phyloP scores from a whole-genome alignment of 2,329 filamentous ascomycete genomes.

The Colletotrichum sp. region DNA sequence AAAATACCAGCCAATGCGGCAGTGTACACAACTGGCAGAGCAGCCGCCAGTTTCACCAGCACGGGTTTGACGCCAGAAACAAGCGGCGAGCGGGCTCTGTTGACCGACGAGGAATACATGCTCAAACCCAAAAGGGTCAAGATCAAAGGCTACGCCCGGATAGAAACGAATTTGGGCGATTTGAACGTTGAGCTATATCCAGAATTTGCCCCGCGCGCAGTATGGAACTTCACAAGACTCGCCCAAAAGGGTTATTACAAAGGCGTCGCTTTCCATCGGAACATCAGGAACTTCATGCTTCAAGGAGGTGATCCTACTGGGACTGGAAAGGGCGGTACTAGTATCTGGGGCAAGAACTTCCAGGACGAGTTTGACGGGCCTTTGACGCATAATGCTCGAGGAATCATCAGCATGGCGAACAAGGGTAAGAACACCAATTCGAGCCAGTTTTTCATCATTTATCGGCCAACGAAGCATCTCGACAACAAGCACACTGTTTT shows the following conservation, averaged over 20 bases:
- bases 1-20: slow-evolving; percentile 83
- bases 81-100: slow-evolving; percentile 80
- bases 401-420: slow-evolving; percentile 93
- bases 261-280: slow-evolving; percentile 85
- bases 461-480: slow-evolving; percentile 82
- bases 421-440: slow-evolving; percentile 99
- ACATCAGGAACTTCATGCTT: slow-evolving; percentile 97
- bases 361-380: slow-evolving; percentile 92
- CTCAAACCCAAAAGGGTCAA: slow-evolving; percentile 88
- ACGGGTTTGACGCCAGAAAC: slow-evolving; percentile 94
- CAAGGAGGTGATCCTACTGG: slow-evolving; percentile 95
- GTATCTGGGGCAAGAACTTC: slow-evolving; percentile 94
- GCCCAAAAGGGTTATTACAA: slow-evolving; percentile 91
- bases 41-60: slow-evolving; percentile 93
- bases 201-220: slow-evolving; percentile 88
- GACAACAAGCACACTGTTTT: slow-evolving; percentile 99
- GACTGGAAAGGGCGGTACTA: slow-evolving; percentile 87
- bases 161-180: slow-evolving; percentile 84
- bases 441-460: slow-evolving; percentile 93
- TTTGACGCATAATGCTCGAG: slow-evolving; percentile 79
- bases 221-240: slow-evolving; percentile 95
- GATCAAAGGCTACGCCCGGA: slow-evolving; percentile 87
- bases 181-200: slow-evolving; percentile 89
- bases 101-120: slow-evolving; percentile 97
- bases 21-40: slow-evolving; percentile 85